Evolutionary conservation across 2,329 filamentous ascomycete species (phyloP).

Genomic region (Clonostachys sp.): DNA sequence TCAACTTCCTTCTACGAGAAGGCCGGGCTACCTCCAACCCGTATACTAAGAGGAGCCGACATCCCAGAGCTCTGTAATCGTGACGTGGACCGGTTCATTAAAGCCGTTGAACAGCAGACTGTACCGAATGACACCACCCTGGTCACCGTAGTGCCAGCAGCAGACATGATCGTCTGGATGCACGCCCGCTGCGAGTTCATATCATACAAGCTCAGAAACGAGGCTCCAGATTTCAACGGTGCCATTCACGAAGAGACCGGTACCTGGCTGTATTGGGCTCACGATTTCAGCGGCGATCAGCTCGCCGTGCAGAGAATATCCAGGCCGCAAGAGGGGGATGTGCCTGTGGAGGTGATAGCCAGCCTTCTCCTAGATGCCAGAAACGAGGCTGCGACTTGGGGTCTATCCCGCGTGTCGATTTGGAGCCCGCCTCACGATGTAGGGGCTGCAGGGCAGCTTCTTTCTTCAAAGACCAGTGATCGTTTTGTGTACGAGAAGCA

Average conservation of each 20-base stretch:
- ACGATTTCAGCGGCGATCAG: neutral
- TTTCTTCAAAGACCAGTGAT: neutral
- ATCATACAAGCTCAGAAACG: neutral
- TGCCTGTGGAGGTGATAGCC: neutral
- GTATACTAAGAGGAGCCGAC: neutral
- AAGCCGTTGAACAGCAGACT: neutral
- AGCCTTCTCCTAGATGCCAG: neutral
- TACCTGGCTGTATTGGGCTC: neutral
- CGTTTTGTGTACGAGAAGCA: neutral
- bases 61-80: neutral
- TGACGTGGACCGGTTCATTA: neutral
- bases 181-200: neutral
- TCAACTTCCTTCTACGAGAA: neutral
- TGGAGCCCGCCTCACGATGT: neutral
- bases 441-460: neutral
- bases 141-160: neutral
- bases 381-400: neutral
- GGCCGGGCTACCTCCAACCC: neutral
- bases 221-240: neutral
- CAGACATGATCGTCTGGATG: neutral
- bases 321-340: neutral
- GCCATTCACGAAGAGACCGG: neutral
- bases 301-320: neutral
- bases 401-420: neutral
- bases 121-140: neutral